Evolutionary conservation across 495 filamentous ascomycete genomes (phyloP).

Genomic region (Rhizodiscina lignyota): DNA sequence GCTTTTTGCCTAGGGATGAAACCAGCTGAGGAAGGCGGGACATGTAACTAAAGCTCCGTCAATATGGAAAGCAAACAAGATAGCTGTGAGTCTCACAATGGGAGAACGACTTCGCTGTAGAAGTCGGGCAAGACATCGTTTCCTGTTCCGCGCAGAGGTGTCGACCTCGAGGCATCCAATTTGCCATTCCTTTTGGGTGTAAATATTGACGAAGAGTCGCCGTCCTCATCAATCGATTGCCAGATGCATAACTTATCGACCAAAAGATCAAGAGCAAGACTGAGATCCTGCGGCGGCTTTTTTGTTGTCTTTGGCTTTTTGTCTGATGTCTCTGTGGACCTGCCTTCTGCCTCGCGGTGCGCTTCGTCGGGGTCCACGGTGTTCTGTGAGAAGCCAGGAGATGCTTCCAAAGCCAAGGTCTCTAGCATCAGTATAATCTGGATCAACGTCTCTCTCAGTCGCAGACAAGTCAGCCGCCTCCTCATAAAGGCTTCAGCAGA

Average conservation of each 20-base stretch:
- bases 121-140: conserved; percentile 59
- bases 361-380: conserved; percentile 4
- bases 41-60: conserved; percentile 48
- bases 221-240: conserved; percentile 57
- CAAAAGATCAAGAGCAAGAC: conserved; percentile 60
- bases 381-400: conserved; percentile 20
- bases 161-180: too few species aligned
- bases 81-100: conserved; percentile 46
- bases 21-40: conserved; percentile 70
- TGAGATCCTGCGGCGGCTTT: conserved; percentile 39
- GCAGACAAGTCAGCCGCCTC: conserved; percentile 44
- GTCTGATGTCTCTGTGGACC: conserved; percentile 15
- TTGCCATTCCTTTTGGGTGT: too few species aligned
- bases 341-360: conserved; percentile 9
- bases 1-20: conserved; percentile 64
- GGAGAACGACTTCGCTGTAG: conserved; percentile 81
- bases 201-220: too few species aligned
- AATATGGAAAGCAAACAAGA: conserved; percentile 11
- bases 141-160: too few species aligned
- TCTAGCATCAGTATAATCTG: conserved; percentile 87
- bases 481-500: conserved; percentile 36
- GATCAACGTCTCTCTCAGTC: conserved; percentile 57
- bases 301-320: conserved; percentile 19
- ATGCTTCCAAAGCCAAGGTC: conserved; percentile 48
- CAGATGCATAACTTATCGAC: conserved; percentile 90